Evolutionary conservation across 345 rosid species (phyloP).

Genomic region (Arabidopsis arenosa): DNA sequence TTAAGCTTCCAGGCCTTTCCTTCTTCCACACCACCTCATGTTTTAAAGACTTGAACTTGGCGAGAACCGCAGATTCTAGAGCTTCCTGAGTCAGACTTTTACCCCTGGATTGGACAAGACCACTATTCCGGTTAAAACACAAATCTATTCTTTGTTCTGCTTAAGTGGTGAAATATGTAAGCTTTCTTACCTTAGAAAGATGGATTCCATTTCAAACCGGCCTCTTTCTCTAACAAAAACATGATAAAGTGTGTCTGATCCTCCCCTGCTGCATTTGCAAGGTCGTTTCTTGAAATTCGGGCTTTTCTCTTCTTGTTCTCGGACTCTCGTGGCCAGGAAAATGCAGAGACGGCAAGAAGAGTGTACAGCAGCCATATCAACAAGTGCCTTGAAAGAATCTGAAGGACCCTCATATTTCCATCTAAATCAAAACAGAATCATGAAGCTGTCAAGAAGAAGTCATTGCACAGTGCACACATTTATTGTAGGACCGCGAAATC

Average conservation of each 20-base stretch:
- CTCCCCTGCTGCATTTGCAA: conserved; percentile 77
- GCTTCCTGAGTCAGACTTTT: conserved; percentile 60
- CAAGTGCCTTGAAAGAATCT: conserved; percentile 92
- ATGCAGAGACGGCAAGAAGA: conserved; percentile 99
- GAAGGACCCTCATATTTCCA: conserved; percentile 98
- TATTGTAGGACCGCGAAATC: too few species aligned
- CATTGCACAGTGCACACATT: too few species aligned
- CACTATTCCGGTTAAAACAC: background rate
- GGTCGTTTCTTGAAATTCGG: conserved; percentile 67
- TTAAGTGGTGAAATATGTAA: background rate
- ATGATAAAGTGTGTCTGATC: conserved; percentile 72
- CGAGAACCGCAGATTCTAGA: conserved; percentile 63
- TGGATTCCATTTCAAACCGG: conserved; percentile 77
- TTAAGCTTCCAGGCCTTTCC: conserved; percentile 81
- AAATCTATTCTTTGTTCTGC: background rate
- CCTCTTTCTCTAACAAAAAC: conserved; percentile 89
- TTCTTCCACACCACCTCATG: conserved; percentile 81
- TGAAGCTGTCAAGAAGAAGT: conserved; percentile 16
- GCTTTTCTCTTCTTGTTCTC: conserved; percentile 72
- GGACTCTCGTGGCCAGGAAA: conserved; percentile 74
- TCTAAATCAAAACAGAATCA: conserved; percentile 48
- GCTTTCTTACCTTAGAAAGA: conserved; percentile 71
- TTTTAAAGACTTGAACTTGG: conserved; percentile 67
- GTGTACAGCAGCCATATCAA: conserved; percentile 97
- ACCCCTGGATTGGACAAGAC: conserved; percentile 46